Conservation (phyloP, 768 basidiomycete genomes). For the Phanerodontia chrysosporium region DNA sequence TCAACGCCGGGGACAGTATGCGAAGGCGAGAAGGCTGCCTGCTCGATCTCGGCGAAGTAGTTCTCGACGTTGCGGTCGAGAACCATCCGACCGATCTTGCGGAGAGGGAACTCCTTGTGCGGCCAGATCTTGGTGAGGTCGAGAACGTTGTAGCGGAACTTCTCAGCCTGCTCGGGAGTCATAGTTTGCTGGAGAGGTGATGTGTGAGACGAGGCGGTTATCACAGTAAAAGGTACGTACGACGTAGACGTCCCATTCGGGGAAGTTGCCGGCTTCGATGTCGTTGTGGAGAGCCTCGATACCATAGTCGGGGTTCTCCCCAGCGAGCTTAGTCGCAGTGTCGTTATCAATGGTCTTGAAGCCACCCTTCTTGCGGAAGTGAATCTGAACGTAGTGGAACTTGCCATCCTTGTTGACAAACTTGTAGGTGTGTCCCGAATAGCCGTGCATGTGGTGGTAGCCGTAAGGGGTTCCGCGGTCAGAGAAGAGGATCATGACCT, state of each 20-base stretch:
- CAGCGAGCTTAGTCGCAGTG: slow-evolving; percentile 61
- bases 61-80: slow-evolving; percentile 75
- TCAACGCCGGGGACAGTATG: slow-evolving; percentile 88
- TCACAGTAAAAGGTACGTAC: slow-evolving; percentile 36
- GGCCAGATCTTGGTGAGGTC: slow-evolving; percentile 93
- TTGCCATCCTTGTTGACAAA: slow-evolving; percentile 81
- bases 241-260: slow-evolving; percentile 85
- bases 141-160: slow-evolving; percentile 84
- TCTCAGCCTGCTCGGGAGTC: slow-evolving; percentile 88
- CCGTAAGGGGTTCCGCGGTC: slow-evolving; percentile 92
- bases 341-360: slow-evolving; percentile 78
- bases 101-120: slow-evolving; percentile 83
- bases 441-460: slow-evolving; percentile 86
- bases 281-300: slow-evolving; percentile 73
- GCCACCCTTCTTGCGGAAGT: slow-evolving; percentile 73
- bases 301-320: slow-evolving; percentile 82
- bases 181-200: slow-evolving; percentile 68
- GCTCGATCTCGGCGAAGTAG: slow-evolving; percentile 95
- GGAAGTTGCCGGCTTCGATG: slow-evolving; percentile 78
- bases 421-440: slow-evolving; percentile 91
- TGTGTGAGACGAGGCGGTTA: not conserved
- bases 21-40: slow-evolving; percentile 86
- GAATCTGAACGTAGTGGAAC: slow-evolving; percentile 85
- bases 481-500: slow-evolving; percentile 88
- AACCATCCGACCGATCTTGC: slow-evolving; percentile 81